A percentile compares a stretch with the other conserved stretches of the same genome.
Evolutionary conservation across 345 rosid genomes (phyloP).

Genomic region (Lumnitzera littorea): DNA sequence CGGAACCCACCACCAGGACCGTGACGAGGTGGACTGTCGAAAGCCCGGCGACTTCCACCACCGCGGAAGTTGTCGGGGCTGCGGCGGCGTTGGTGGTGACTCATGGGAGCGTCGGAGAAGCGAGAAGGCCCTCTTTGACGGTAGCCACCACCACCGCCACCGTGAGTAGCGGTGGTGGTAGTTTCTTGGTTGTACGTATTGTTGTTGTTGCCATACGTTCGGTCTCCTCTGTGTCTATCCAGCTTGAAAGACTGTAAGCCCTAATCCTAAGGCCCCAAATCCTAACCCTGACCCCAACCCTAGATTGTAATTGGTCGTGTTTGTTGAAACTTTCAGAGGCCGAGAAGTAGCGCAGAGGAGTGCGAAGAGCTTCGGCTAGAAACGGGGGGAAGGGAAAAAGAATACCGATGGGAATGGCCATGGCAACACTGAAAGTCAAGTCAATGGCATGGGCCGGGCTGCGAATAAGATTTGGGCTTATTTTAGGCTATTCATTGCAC

Average conservation of each 20-base stretch:
- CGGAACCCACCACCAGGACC: conserved; percentile 26
- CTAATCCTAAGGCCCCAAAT: conserved; percentile 1
- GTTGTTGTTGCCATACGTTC: conserved; percentile 33
- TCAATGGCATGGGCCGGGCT: no score
- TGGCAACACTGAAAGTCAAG: no score
- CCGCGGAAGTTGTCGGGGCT: conserved; percentile 55
- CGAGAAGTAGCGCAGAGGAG: no score
- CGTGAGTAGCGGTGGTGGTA: conserved; percentile 27
- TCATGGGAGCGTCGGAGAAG: conserved; percentile 33
- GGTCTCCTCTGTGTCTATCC: conserved; percentile 81
- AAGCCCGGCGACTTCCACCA: conserved; percentile 33
- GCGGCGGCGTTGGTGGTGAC: conserved; percentile 41
- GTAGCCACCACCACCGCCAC: background rate
- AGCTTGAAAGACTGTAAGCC: conserved; percentile 15
- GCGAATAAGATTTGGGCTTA: no score
- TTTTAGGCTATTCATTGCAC: no score
- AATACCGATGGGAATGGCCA: no score
- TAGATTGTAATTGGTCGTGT: no score
- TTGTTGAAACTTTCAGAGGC: no score
- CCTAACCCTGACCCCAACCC: conserved; percentile 26
- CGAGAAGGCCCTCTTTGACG: conserved; percentile 41
- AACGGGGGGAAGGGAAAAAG: no score
- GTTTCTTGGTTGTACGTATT: conserved; percentile 2
- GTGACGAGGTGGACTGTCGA: conserved; percentile 53
- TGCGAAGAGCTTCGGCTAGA: no score